Evolutionary conservation across 2,329 filamentous ascomycete genomes (phyloP).

Genomic region (Penicillium sp.): DNA sequence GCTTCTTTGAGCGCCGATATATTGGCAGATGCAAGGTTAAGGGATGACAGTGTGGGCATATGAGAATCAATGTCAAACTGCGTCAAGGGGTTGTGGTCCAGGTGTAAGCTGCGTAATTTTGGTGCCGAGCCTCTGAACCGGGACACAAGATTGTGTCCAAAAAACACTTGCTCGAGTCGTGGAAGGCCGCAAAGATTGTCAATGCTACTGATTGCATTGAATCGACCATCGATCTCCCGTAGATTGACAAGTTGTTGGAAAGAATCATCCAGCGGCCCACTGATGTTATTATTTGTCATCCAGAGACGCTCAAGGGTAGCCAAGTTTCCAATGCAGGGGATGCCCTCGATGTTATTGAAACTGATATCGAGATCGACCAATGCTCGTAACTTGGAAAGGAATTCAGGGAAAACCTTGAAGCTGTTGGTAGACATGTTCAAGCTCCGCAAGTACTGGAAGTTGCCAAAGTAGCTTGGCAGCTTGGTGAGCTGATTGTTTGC

Average conservation of each 20-base stretch:
- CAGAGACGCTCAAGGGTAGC: slow-evolving; percentile 83
- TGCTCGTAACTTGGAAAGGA: slow-evolving; percentile 79
- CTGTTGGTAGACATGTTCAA: slow-evolving; percentile 95
- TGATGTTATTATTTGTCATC: slow-evolving; percentile 92
- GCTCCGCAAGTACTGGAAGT: slow-evolving; percentile 77
- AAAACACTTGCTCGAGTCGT: slow-evolving; percentile 82
- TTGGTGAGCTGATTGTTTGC: slow-evolving; percentile 87
- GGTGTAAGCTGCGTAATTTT: slow-evolving; percentile 77
- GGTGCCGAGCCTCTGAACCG: slow-evolving; percentile 89
- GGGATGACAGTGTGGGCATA: slow-evolving; percentile 78
- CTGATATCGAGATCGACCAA: slow-evolving; percentile 93
- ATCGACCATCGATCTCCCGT: slow-evolving; percentile 91
- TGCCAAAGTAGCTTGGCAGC: slow-evolving; percentile 80
- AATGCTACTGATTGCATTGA: slow-evolving; percentile 87
- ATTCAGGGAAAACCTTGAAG: slow-evolving; percentile 80
- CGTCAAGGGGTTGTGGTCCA: slow-evolving; percentile 95
- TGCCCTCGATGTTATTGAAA: slow-evolving; percentile 83
- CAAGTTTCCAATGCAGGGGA: slow-evolving; percentile 81
- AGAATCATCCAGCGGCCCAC: slow-evolving; percentile 71
- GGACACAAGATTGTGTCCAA: slow-evolving; percentile 91
- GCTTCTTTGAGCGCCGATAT: slow-evolving; percentile 85
- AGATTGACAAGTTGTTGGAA: slow-evolving; percentile 76
- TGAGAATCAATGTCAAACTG: slow-evolving; percentile 82
- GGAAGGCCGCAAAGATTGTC: slow-evolving; percentile 84
- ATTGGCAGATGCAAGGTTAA: slow-evolving; percentile 91